Base-by-base conservation (phyloP, 139 green algal species). In the Pseudopediastrum boryanum region DNA sequence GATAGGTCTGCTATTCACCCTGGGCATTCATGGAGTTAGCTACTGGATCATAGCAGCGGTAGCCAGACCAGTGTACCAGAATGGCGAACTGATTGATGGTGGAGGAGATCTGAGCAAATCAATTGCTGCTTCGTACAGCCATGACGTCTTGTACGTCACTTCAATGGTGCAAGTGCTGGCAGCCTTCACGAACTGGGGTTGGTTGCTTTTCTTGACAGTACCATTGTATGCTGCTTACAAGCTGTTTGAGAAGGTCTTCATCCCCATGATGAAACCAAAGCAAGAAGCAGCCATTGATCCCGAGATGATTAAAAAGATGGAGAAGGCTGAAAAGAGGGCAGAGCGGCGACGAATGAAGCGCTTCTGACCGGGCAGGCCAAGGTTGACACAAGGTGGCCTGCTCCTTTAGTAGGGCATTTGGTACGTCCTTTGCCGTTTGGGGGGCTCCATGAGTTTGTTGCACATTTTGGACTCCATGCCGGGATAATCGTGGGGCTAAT, bases 81-180 rank as follows among this genome's bases (percentile, higher is more conserved):
- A 65, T 5, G 92, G 90, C 7, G 92, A 94, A 52, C 51, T 96
- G 12, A 19, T 92, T 0, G 89, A 90, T 71, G 83, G 84, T n/a
- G 92, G 92, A 0, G 84, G 83, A 23, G 90, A 96, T 52, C 78
- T 95, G 4, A 86, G 36, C 58, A 88, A 88, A 50, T 87, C 85
- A 4, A 90, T 91, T 38, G 82, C 89, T n/a, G 77, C 86, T 42
- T 75, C 44, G 1, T 95, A 96, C 77, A 92, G 88, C 73, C 86
- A 93, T 33, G 92, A 96, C 62, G 25, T 91, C 2, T 79, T 94
- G 13, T 96, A 95, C 68, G 80, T 95, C n/a, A 78, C 81, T 9
- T 44, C 78, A 10, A 88, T 94, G 38, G 80, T 93, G 29, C 91
- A 94, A 59, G 43, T 90, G 4, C 25, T 67, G 35, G 77, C 84